Base-by-base conservation (phyloP, 2,329 filamentous ascomycete species). In the Pyrenochaeta sp. region DNA sequence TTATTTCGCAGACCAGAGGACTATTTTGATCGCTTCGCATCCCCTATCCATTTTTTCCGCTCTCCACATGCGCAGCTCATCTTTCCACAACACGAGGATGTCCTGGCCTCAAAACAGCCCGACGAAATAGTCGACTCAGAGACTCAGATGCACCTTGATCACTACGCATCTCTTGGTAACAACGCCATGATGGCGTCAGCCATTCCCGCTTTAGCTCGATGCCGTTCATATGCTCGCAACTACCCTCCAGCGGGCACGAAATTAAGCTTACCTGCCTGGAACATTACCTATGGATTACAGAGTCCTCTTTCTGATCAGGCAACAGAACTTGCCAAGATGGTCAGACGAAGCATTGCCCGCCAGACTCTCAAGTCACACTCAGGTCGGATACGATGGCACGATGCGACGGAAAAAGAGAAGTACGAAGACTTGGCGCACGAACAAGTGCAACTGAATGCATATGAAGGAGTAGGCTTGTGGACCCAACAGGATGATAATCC, bases 21-120 rank as follows among this genome's bases (percentile, higher is more conserved):
- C 50, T 82, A 77, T 56, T 82, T 82, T 54, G 82, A 84, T 63
- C 78, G 80, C 3, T 84, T 84, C 62, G 81, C 80, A 1, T 83
- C 81, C 5, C 82, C 83, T 3, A 72, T 81, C 2, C 77, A 83
- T 43, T 83, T 83, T 71, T 83, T 85, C 58, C 81, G 83, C 48
- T 81, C 82, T 1, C 73, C 82, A 5, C 69, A 72, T 37, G 71
- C 65, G 13, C 63, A 72, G 22, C 54, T 76, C 22, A 22, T 71
- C 12, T 64, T 62, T 46, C 69, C 74, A 10, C 61, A 64, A 9
- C 51, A 62, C 12, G 72, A 73, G 27, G 63, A 77, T 36, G 36
- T 56, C 6, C 52, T 66, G n/a, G 69, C 74, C n/a, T 70, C 69
- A 3, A 58, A 65, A 5, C 64, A 68, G 27, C 72, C 68, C 19